These are phyloP conservation scores for Cordyceps javanica DNA, from an alignment of 2,329 filamentous ascomycete species.

Conservation along the genomic window DNA sequence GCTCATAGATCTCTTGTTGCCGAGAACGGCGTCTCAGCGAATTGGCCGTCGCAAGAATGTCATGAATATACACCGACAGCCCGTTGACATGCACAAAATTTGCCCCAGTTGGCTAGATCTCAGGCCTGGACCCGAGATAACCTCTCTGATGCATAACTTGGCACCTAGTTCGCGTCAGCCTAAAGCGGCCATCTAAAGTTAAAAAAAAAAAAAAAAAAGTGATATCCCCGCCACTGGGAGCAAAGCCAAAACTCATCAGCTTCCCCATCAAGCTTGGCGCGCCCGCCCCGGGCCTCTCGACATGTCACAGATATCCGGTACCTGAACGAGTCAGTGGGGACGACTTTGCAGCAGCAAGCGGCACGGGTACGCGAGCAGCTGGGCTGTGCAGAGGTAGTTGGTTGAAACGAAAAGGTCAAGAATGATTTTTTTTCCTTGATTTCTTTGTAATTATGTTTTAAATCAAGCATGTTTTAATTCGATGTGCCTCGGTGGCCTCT, in stretches of 20 bases:
- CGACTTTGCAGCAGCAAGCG: too few relatives aligned
- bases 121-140: too few relatives aligned
- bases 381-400: not conserved
- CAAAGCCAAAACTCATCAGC: conserved; percentile 9
- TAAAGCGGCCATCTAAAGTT: not conserved
- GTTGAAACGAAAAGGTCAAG: not conserved
- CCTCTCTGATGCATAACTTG: conserved; percentile 1
- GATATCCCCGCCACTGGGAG: not conserved
- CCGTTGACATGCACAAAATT: not conserved
- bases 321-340: not conserved
- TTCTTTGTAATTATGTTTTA: too few relatives aligned
- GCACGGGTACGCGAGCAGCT: conserved; percentile 1
- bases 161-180: not conserved
- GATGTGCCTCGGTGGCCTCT: not conserved
- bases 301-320: not conserved
- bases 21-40: too few relatives aligned
- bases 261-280: conserved; percentile 5
- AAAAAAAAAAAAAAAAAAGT: too few relatives aligned
- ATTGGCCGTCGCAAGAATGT: too few relatives aligned
- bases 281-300: not conserved
- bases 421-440: not conserved
- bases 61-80: too few relatives aligned
- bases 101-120: too few relatives aligned
- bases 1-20: too few relatives aligned
- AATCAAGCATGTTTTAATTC: too few relatives aligned